Evolutionary conservation across 2,329 filamentous ascomycete species (phyloP).

Genomic region (Balansia obtecta): DNA sequence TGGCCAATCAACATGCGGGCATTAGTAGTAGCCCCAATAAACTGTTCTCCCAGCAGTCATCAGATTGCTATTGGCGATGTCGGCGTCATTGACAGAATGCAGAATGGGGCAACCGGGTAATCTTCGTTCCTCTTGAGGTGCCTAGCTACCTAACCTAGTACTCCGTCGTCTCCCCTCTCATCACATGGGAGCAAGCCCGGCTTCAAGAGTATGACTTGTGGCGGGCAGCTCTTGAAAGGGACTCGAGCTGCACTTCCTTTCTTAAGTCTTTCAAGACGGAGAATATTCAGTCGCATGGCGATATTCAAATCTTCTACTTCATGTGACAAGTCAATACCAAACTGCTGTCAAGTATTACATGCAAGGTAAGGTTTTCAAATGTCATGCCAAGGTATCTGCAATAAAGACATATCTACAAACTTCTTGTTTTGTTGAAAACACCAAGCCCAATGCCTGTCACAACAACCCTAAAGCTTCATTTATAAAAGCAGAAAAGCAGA

Average conservation of each 20-base stretch:
- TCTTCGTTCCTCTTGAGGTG: not conserved
- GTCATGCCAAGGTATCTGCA: not conserved
- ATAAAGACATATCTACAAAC: not conserved
- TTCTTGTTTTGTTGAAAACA: not conserved
- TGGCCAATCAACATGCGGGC: constrained; percentile 18
- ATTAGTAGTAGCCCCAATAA: constrained; percentile 9
- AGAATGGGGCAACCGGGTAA: not conserved
- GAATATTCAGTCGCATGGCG: too few relatives aligned
- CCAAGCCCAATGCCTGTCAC: not conserved
- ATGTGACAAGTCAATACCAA: not conserved
- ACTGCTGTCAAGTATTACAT: not conserved
- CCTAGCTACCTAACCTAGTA: too few relatives aligned
- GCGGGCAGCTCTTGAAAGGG: not conserved
- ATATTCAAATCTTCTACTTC: not conserved
- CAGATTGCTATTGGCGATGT: not conserved
- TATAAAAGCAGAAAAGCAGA: not conserved
- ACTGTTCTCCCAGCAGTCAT: not conserved
- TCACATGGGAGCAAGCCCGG: not conserved
- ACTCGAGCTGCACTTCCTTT: not conserved
- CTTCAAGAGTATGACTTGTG: not conserved
- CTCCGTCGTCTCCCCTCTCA: not conserved
- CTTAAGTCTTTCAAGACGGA: too few relatives aligned
- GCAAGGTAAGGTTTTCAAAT: not conserved
- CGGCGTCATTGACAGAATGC: not conserved
- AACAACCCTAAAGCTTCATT: not conserved